Evolutionary conservation across 768 basidiomycete genomes (phyloP).

Genomic region (Leccinum longicurvipes): DNA sequence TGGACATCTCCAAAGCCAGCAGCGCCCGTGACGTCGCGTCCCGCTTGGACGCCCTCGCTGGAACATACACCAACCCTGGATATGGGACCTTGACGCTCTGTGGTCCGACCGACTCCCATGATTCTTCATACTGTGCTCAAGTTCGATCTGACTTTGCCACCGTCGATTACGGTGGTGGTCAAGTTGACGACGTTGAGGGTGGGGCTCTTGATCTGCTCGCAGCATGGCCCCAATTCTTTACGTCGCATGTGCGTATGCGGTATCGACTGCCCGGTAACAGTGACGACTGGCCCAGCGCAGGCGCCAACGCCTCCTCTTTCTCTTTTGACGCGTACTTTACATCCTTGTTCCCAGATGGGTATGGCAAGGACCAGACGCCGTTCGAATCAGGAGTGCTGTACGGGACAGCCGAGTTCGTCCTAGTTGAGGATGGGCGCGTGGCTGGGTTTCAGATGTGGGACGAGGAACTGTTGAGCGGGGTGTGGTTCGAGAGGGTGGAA

Average conservation of each 20-base stretch:
- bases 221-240: slow-evolving; percentile 33
- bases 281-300: too few relatives aligned
- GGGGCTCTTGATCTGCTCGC: slow-evolving; percentile 24
- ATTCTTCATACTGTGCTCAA: slow-evolving; percentile 20
- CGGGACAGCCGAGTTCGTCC: slow-evolving; percentile 20
- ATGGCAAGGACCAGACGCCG: slow-evolving; percentile 34
- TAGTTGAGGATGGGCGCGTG: slow-evolving; percentile 22
- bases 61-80: slow-evolving; percentile 36
- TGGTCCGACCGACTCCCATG: slow-evolving; percentile 12
- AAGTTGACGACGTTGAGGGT: too few relatives aligned
- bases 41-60: slow-evolving; percentile 28
- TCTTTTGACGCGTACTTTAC: slow-evolving; percentile 22
- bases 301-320: background rate
- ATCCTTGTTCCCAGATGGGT: slow-evolving; percentile 36
- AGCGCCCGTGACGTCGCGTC: background rate
- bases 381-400: slow-evolving; percentile 20
- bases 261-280: background rate
- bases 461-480: background rate
- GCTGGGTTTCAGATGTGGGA: slow-evolving; percentile 27
- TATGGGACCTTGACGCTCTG: slow-evolving; percentile 40
- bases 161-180: slow-evolving; percentile 12
- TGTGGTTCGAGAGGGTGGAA: background rate
- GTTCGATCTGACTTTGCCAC: slow-evolving; percentile 30
- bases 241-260: slow-evolving; percentile 35
- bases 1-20: too few relatives aligned